Evolutionary conservation across 306 rosid species (phyloP).

Genomic region (Pyrus betulifolia): DNA sequence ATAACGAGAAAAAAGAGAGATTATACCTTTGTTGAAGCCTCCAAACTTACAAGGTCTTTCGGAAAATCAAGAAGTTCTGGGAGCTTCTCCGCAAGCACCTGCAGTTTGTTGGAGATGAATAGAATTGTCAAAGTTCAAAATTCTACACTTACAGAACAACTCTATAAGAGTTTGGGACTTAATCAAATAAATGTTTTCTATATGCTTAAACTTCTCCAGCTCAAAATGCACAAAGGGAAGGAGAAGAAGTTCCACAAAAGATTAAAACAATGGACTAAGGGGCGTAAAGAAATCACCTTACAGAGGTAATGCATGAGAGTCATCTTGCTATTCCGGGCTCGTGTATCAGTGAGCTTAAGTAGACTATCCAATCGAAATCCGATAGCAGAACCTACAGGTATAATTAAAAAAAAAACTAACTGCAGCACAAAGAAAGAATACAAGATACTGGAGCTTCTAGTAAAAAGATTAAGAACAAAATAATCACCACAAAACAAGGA

Average conservation of each 20-base stretch:
- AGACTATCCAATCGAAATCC: constrained; percentile 98
- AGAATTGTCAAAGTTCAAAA: not conserved
- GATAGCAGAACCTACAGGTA: constrained; percentile 78
- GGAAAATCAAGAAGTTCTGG: constrained; percentile 88
- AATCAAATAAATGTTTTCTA: not conserved
- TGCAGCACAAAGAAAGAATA: constrained; percentile 13
- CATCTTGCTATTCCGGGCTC: constrained; percentile 86
- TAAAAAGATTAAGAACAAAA: not conserved
- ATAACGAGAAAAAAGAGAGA: constrained; percentile 1
- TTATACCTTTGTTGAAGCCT: constrained; percentile 72
- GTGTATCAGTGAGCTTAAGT: constrained; percentile 87
- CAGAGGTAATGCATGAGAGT: constrained; percentile 99
- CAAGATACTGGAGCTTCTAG: not conserved
- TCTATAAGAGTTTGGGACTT: not conserved
- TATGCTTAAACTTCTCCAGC: not conserved
- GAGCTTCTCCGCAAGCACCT: constrained; percentile 89
- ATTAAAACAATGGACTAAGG: not conserved
- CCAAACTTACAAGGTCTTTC: constrained; percentile 65
- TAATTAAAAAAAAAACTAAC: constrained; percentile 5
- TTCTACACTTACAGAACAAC: not conserved
- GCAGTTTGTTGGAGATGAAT: constrained; percentile 12
- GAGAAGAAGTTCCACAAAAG: not conserved
- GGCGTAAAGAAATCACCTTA: constrained; percentile 52
- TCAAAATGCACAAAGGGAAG: not conserved
- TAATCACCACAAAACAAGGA: not conserved